Conservation (phyloP, 108 stramenopile genomes). For the Cyclotella atomus region DNA sequence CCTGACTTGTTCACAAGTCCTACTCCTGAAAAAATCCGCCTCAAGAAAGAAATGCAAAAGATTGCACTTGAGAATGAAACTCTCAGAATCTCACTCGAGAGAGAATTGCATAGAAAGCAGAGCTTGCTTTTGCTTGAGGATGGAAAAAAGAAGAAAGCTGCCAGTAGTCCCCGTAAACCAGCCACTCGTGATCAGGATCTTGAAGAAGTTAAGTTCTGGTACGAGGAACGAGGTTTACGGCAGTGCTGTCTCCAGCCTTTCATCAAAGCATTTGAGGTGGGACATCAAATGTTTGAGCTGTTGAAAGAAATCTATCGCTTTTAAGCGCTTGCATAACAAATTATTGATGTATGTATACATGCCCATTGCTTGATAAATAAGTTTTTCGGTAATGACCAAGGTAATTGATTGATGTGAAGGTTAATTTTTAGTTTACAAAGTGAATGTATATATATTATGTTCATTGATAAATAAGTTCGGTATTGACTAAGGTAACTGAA, state of each 20-base stretch:
- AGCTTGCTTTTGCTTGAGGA: constrained; percentile 1
- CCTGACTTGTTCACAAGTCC: constrained; percentile 23
- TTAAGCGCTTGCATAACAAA: neutral
- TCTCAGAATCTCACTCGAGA: constrained; percentile 27
- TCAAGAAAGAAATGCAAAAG: constrained; percentile 28
- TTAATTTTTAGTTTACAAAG: neutral
- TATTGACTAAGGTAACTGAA: too few species aligned
- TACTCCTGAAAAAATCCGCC: constrained; percentile 38
- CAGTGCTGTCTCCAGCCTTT: constrained; percentile 20
- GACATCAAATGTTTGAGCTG: constrained; percentile 12
- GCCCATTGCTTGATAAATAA: too few species aligned
- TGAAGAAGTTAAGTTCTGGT: too few species aligned
- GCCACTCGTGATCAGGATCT: neutral
- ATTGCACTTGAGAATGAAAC: constrained; percentile 32
- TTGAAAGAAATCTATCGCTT: constrained; percentile 7
- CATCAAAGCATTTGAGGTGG: constrained; percentile 12
- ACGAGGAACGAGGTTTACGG: constrained; percentile 2
- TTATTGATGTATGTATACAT: too few species aligned
- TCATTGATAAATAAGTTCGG: too few species aligned
- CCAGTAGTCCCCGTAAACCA: neutral
- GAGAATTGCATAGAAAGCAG: constrained; percentile 26
- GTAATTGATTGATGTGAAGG: too few species aligned
- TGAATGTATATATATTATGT: neutral
- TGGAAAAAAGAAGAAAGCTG: neutral
- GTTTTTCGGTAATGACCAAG: too few species aligned